Evolutionary conservation across 331 rosid genomes (phyloP).

Genomic region (Erythrophleum ivorense): DNA sequence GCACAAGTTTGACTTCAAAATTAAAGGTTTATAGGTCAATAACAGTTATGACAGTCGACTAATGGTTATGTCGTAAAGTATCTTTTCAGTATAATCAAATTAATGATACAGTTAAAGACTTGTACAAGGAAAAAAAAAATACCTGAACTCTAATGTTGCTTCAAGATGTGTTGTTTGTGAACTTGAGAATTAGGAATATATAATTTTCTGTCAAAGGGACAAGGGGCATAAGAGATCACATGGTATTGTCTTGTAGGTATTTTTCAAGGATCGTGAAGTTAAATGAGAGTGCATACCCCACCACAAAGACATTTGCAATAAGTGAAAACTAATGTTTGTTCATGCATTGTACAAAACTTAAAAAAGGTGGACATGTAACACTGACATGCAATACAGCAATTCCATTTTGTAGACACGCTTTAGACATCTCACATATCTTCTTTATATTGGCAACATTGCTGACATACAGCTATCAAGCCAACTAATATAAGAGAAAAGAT

Average conservation of each 20-base stretch:
- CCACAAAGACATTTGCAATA: neutral
- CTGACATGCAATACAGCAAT: neutral
- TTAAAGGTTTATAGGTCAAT: no score
- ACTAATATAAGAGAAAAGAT: no score
- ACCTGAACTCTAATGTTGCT: no score
- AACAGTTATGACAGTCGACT: no score
- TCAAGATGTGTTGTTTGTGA: neutral
- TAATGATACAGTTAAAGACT: no score
- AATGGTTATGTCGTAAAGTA: neutral
- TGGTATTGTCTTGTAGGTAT: conserved; percentile 38
- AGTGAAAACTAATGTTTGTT: neutral
- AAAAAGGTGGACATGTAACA: no score
- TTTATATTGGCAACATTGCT: neutral
- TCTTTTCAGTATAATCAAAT: neutral
- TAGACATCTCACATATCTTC: conserved; percentile 26
- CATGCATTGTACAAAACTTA: neutral
- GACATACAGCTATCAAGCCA: no score
- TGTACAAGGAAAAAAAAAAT: no score
- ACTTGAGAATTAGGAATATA: no score
- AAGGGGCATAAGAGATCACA: conserved; percentile 39
- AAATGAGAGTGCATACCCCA: neutral
- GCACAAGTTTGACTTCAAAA: no score
- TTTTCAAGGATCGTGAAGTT: neutral
- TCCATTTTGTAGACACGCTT: conserved; percentile 21
- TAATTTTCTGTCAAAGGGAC: neutral